Evolutionary conservation across 176 grass and related monocot genomes (phyloP).

Genomic region (Musa troglodytarum): DNA sequence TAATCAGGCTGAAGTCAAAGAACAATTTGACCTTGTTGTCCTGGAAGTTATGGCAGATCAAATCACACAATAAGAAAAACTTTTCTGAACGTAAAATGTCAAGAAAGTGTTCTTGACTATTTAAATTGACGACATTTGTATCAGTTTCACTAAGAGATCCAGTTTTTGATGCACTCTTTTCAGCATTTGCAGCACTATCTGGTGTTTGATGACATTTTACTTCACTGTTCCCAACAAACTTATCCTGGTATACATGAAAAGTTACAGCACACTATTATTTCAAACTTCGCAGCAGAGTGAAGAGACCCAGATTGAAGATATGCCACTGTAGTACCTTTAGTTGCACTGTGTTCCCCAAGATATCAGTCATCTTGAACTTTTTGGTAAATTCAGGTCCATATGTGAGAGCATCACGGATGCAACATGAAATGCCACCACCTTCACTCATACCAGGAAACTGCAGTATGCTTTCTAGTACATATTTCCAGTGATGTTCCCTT

Average conservation of each 20-base stretch:
- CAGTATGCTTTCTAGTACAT: conserved; percentile 45
- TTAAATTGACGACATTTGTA: conserved; percentile 16
- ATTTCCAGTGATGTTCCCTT: conserved; percentile 43
- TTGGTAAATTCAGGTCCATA: conserved; percentile 13
- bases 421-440: conserved; percentile 60
- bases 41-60: conserved; percentile 49
- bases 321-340: conserved; percentile 16
- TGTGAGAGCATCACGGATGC: conserved; percentile 54
- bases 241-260: not conserved
- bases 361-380: not conserved
- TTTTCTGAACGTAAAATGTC: conserved; percentile 62
- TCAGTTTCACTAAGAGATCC: not conserved
- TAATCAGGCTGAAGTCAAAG: conserved; percentile 66
- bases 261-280: not conserved
- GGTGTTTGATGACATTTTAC: too few relatives aligned
- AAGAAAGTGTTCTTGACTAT: conserved; percentile 53
- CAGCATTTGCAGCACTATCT: too few relatives aligned
- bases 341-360: not conserved
- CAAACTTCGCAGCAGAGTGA: not conserved
- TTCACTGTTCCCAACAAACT: too few relatives aligned
- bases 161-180: too few relatives aligned
- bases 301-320: not conserved
- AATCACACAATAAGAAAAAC: conserved; percentile 62
- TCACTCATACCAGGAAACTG: conserved; percentile 28
- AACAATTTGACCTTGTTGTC: conserved; percentile 35